Evolutionary conservation across 2,329 filamentous ascomycete genomes (phyloP).

Genomic region (Leptosphaerulina australis): DNA sequence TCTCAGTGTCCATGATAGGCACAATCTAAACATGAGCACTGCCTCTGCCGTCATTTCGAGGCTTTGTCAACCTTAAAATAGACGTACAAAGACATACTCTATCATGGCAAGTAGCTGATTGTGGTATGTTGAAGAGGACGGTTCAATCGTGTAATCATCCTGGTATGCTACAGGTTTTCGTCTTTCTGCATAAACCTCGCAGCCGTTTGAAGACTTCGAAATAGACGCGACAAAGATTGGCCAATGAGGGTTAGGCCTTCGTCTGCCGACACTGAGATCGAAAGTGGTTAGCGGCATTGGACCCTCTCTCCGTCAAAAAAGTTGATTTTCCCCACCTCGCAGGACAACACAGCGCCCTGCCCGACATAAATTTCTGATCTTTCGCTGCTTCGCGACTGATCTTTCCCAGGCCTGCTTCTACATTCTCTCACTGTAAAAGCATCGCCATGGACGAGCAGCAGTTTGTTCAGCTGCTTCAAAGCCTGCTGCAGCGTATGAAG

Average conservation of each 20-base stretch:
- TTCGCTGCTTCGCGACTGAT: conserved; percentile 31
- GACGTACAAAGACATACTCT: neutral
- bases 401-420: conserved; percentile 30
- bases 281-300: conserved; percentile 7
- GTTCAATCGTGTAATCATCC: neutral
- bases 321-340: conserved; percentile 29
- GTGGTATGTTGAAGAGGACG: neutral
- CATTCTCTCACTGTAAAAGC: conserved; percentile 29
- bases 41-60: neutral
- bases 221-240: conserved; percentile 1
- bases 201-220: neutral
- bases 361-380: conserved; percentile 29
- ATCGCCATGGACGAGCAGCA: conserved; percentile 75
- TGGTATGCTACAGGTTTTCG: neutral
- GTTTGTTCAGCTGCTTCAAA: conserved; percentile 85
- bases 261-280: neutral
- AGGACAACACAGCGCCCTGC: conserved; percentile 23
- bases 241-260: conserved; percentile 7
- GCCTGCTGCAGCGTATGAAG: conserved; percentile 81
- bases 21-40: neutral
- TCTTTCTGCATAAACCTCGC: neutral
- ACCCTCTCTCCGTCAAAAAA: conserved; percentile 7
- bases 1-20: neutral
- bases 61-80: neutral
- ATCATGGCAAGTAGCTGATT: neutral